Evolutionary conservation across 257 asterid genomes (phyloP).

Genomic region (Perilla frutescens): DNA sequence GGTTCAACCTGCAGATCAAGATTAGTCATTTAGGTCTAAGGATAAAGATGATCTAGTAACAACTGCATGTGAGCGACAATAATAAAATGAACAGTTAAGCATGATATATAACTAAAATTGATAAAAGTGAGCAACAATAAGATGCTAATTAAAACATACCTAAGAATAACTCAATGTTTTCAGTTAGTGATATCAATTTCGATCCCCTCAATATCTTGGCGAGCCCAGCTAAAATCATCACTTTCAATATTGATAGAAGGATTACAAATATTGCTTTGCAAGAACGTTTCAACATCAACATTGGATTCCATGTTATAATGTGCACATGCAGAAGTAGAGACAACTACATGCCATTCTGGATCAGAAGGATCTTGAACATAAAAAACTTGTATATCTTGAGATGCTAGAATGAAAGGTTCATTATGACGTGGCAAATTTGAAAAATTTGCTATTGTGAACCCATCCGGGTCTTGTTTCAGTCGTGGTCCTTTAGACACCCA

Average conservation of each 20-base stretch:
- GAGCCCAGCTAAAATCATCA: background rate
- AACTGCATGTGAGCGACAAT: no score
- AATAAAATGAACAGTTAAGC: no score
- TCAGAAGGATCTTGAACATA: background rate
- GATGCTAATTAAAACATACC: no score
- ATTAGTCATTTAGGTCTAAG: no score
- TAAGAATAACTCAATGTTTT: no score
- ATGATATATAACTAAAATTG: no score
- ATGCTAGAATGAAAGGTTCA: slow-evolving; percentile 11
- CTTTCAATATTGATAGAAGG: background rate
- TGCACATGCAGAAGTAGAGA: background rate
- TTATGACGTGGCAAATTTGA: background rate
- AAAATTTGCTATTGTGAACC: background rate
- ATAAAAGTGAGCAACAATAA: no score
- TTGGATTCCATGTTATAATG: background rate
- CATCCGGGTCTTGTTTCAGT: background rate
- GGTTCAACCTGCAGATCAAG: no score
- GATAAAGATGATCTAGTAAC: no score
- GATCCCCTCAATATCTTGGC: background rate
- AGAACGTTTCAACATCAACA: background rate
- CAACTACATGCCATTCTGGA: background rate
- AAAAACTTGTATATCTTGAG: background rate
- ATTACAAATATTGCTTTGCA: background rate
- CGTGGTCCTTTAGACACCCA: background rate
- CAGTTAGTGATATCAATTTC: background rate